Evolutionary conservation across 2,329 filamentous ascomycete species (phyloP).

Genomic region (Aureobasidium sp.): DNA sequence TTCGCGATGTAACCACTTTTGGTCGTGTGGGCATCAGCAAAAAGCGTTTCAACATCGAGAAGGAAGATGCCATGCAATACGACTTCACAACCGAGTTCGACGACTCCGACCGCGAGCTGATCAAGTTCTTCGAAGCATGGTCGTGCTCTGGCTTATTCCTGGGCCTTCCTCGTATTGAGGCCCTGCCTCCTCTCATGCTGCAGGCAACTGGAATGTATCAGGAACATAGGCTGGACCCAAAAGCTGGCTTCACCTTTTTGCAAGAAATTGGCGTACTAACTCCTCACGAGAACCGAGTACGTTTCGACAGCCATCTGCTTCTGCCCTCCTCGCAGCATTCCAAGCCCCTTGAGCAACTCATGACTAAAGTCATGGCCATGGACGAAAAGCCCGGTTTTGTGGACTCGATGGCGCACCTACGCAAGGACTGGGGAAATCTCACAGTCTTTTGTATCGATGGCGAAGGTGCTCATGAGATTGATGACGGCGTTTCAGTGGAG

Average conservation of each 20-base stretch:
- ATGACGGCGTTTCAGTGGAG: slow-evolving; percentile 70
- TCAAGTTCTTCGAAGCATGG: slow-evolving; percentile 64
- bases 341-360: slow-evolving; percentile 35
- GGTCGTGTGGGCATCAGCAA: slow-evolving; percentile 33
- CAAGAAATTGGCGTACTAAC: slow-evolving; percentile 66
- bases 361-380: slow-evolving; percentile 23
- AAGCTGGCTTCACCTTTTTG: slow-evolving; percentile 55
- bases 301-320: slow-evolving; percentile 49
- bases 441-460: slow-evolving; percentile 67
- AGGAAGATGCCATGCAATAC: slow-evolving; percentile 17
- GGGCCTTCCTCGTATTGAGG: slow-evolving; percentile 44
- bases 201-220: slow-evolving; percentile 54
- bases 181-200: slow-evolving; percentile 56
- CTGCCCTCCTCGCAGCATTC: slow-evolving; percentile 40
- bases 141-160: slow-evolving; percentile 48
- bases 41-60: slow-evolving; percentile 18
- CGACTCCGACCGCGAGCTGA: slow-evolving; percentile 44
- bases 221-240: slow-evolving; percentile 38
- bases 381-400: slow-evolving; percentile 28
- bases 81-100: slow-evolving; percentile 34
- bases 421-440: slow-evolving; percentile 51
- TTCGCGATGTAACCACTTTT: slow-evolving; percentile 25
- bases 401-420: slow-evolving; percentile 48
- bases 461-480: slow-evolving; percentile 58
- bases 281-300: slow-evolving; percentile 60